phyloP scores from a whole-genome alignment of 2,329 filamentous ascomycete genomes.

The Verticillium albo-atrum region DNA sequence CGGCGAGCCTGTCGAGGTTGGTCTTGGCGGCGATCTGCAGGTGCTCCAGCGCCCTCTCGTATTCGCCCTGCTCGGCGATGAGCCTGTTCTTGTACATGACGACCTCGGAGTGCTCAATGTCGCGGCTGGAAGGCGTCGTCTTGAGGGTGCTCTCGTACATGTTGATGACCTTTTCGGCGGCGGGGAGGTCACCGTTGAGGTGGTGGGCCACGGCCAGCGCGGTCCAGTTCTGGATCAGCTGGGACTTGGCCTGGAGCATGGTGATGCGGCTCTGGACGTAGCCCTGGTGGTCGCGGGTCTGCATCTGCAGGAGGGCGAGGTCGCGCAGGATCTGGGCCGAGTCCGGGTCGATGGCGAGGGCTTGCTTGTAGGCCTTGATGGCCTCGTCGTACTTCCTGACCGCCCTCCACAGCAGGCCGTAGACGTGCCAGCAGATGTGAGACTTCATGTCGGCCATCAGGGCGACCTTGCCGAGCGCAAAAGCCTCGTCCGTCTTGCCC shows the following conservation, averaged over 20 bases:
- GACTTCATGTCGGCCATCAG: constrained; percentile 97
- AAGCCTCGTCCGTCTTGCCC: constrained; percentile 90
- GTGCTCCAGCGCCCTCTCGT: constrained; percentile 79
- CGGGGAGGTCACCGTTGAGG: constrained; percentile 74
- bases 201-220: constrained; percentile 94
- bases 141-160: constrained; percentile 95
- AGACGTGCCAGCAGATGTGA: constrained; percentile 99
- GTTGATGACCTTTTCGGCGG: constrained; percentile 86
- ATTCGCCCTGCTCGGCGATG: constrained; percentile 85
- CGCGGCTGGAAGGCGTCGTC: constrained; percentile 66
- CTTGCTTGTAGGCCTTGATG: constrained; percentile 98
- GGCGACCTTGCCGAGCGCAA: constrained; percentile 85
- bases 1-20: constrained; percentile 76
- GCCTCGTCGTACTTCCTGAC: constrained; percentile 98
- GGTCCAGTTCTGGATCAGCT: constrained; percentile 90
- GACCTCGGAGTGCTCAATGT: constrained; percentile 92
- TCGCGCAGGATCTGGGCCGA: constrained; percentile 92
- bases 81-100: constrained; percentile 92
- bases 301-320: constrained; percentile 85
- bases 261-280: constrained; percentile 84
- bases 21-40: constrained; percentile 72
- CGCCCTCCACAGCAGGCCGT: constrained; percentile 86
- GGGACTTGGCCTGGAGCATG: constrained; percentile 82
- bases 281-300: constrained; percentile 93
- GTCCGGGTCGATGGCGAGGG: constrained; percentile 87